phyloP scores from a whole-genome alignment of 306 rosid species.

The Pyrus bretschneideri region DNA sequence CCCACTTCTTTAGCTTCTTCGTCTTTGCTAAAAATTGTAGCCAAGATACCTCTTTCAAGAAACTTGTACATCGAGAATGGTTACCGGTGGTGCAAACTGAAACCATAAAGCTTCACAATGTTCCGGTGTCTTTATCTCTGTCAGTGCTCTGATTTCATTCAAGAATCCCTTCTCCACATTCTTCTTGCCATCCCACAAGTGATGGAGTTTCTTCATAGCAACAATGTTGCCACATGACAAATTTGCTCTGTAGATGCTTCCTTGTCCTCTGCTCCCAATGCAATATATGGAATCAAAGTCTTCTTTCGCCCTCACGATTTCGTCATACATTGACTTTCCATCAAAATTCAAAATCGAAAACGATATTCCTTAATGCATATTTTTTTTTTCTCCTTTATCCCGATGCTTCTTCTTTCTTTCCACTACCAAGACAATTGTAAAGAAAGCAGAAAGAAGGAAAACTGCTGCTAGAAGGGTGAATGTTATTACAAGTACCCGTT shows the following conservation, averaged over 20 bases:
- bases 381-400: background rate
- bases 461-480: too few species aligned
- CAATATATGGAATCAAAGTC: background rate
- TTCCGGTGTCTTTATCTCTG: too few species aligned
- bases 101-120: too few species aligned
- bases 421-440: background rate
- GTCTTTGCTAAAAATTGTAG: too few species aligned
- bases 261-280: conserved; percentile 4
- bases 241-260: background rate
- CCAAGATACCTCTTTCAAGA: too few species aligned
- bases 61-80: too few species aligned
- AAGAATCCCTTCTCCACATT: background rate
- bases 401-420: background rate
- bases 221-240: background rate
- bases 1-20: too few species aligned
- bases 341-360: background rate
- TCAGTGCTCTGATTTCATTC: conserved; percentile 1
- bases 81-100: too few species aligned
- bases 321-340: background rate
- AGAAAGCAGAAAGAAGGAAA: background rate
- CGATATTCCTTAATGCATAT: background rate
- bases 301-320: conserved; percentile 3
- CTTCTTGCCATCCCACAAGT: background rate
- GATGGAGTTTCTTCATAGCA: conserved; percentile 7
- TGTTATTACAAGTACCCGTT: too few species aligned